These are phyloP conservation scores for Capsicum baccatum DNA, from an alignment of 257 asterid genomes.

Conservation along the genomic window DNA sequence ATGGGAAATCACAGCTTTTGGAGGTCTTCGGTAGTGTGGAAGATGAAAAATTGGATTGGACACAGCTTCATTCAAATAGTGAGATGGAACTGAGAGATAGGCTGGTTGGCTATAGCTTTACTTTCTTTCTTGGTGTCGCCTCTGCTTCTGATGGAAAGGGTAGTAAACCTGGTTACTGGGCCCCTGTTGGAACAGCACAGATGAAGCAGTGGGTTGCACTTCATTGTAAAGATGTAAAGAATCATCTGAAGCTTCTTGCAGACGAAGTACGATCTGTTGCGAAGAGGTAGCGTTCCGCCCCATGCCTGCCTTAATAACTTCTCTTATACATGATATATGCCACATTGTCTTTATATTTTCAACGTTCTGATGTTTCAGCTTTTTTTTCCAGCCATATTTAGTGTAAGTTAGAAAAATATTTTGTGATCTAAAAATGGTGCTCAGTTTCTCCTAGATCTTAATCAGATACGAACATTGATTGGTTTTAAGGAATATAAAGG, in stretches of 20 bases:
- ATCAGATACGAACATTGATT: background rate
- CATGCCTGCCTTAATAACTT: background rate
- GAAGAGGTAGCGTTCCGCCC: constrained; percentile 57
- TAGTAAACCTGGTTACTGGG: constrained; percentile 45
- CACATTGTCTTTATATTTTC: constrained; percentile 19
- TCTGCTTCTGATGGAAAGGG: constrained; percentile 40
- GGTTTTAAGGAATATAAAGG: background rate
- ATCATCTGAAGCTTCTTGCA: constrained; percentile 53
- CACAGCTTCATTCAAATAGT: constrained; percentile 52
- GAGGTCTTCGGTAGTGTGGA: constrained; percentile 43
- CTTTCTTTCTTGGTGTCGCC: constrained; percentile 41
- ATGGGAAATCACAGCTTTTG: constrained; percentile 34
- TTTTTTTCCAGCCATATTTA: background rate
- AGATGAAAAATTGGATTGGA: constrained; percentile 56
- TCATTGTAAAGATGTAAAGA: constrained; percentile 49
- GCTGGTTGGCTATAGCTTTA: constrained; percentile 61
- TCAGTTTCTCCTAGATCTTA: background rate
- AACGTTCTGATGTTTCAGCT: background rate
- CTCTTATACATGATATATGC: background rate
- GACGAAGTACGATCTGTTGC: constrained; percentile 50
- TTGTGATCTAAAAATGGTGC: constrained; percentile 13
- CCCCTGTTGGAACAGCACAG: constrained; percentile 65
- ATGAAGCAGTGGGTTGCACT: constrained; percentile 79
- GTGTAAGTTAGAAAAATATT: background rate
- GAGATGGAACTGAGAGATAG: constrained; percentile 84